Base-by-base conservation (phyloP, 495 filamentous ascomycete genomes). In the Parathielavia appendiculata region DNA sequence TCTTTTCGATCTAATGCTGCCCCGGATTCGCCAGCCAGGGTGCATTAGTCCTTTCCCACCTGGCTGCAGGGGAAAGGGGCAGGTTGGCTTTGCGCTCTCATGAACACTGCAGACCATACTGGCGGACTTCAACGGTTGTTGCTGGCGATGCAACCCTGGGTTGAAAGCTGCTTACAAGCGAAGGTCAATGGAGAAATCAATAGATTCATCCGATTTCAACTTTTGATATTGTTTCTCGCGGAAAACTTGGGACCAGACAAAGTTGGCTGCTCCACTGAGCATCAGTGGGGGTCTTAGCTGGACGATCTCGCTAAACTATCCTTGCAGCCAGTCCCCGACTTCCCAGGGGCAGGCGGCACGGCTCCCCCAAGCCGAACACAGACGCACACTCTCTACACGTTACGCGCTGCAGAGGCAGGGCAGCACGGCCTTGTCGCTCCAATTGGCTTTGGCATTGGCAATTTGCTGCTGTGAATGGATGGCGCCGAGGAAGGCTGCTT, bases 361-460 rank as follows among this genome's bases (percentile, higher is more conserved):
- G 57, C 16, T 57, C 7, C 34, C 44, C 54, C 16, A 49, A 46
- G 38, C 53, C 34, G 35, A 5, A 40, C 50, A 40, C 56, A 43
- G 59, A 63, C 59, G 60, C 65, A 65, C 58, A 47, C 63, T 63
- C 65, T 68, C 65, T 68, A 67, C 62, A 64, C 65, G 65, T 49
- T 57, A 32, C 46, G 41, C 46, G 46, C 56, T 17, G 46, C 26
- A 23, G 9, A 12, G 10, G 45, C 39, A 36, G 56, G 51, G 56
- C 56, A 45, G 41, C 48, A 13, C 22, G 16, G 11, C 39, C 8
- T 45, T 19, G 23, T n/a, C 5, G 8, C 14, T 6, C 5, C 16
- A 10, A 11, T 8, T 35, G 51, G 22, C 4, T 16, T 46, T 39
- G 44, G 52, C 12, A 47, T 53, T 57, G 41, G 53, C 41, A 16